Conservation (phyloP, 2,329 filamentous ascomycete genomes). For the Chaetomium sp. region DNA sequence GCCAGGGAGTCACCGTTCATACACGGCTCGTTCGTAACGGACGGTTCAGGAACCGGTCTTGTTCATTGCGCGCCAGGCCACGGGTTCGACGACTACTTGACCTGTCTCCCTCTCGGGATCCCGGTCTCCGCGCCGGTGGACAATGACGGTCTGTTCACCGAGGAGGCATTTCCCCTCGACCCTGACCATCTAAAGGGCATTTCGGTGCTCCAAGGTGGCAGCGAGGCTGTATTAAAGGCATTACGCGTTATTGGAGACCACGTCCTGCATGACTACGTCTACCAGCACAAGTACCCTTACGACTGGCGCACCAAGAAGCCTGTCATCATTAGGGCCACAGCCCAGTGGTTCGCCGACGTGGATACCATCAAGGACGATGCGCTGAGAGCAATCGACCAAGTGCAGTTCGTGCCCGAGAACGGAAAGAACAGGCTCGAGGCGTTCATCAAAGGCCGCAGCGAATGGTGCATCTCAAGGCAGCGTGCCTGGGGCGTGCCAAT, state of each 20-base stretch:
- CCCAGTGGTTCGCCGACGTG: slow-evolving; percentile 97
- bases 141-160: slow-evolving; percentile 77
- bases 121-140: slow-evolving; percentile 80
- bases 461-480: slow-evolving; percentile 98
- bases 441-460: slow-evolving; percentile 83
- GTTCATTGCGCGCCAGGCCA: slow-evolving; percentile 94
- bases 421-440: slow-evolving; percentile 76
- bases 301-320: slow-evolving; percentile 97
- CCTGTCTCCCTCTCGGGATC: slow-evolving; percentile 71
- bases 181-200: slow-evolving; percentile 68
- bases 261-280: slow-evolving; percentile 69
- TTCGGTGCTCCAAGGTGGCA: slow-evolving; percentile 70
- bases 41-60: slow-evolving; percentile 88
- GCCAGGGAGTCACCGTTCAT: too few relatives aligned
- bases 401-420: slow-evolving; percentile 76
- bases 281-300: slow-evolving; percentile 93
- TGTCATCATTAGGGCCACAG: slow-evolving; percentile 86
- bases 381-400: slow-evolving; percentile 67
- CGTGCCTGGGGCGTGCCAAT: slow-evolving; percentile 97
- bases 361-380: slow-evolving; percentile 76
- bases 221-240: slow-evolving; percentile 67
- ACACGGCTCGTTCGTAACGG: slow-evolving; percentile 84
- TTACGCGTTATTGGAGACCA: slow-evolving; percentile 66
- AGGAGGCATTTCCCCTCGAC: slow-evolving; percentile 72
- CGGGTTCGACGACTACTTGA: slow-evolving; percentile 93